phyloP scores from a whole-genome alignment of 2,329 filamentous ascomycete species.

The Calonectria pauciramosa region DNA sequence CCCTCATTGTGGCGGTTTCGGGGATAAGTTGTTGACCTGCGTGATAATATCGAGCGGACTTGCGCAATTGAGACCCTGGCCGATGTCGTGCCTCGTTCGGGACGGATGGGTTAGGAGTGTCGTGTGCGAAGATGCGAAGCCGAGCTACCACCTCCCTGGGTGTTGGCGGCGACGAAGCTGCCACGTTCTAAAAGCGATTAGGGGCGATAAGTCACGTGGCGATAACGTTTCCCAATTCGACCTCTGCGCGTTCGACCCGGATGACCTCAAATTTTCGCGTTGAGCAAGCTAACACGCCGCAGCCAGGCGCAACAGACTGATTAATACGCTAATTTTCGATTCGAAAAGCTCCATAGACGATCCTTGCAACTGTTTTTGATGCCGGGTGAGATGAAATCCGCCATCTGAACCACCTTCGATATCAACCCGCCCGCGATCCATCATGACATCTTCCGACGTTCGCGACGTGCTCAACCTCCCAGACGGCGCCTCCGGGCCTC shows the following conservation, averaged over 20 bases:
- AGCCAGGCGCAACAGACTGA: constrained; percentile 15
- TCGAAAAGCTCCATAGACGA: background rate
- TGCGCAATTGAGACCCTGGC: constrained; percentile 35
- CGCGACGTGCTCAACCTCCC: constrained; percentile 90
- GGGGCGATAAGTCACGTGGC: constrained; percentile 54
- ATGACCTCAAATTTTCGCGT: constrained; percentile 31
- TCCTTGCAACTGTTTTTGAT: constrained; percentile 25
- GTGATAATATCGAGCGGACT: background rate
- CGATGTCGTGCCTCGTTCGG: constrained; percentile 16
- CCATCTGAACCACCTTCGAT: constrained; percentile 26
- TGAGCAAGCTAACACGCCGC: constrained; percentile 17
- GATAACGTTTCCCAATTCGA: constrained; percentile 31
- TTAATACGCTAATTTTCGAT: background rate
- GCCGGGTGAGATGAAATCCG: constrained; percentile 40
- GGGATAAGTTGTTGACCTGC: background rate
- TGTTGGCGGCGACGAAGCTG: constrained; percentile 56
- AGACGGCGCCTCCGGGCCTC: constrained; percentile 62
- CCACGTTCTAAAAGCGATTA: constrained; percentile 65
- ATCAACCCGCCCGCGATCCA: constrained; percentile 42
- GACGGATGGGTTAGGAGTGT: constrained; percentile 8
- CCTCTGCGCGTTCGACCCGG: constrained; percentile 21
- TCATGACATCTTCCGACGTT: constrained; percentile 83
- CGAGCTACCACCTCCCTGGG: constrained; percentile 31
- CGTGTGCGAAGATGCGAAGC: constrained; percentile 30
- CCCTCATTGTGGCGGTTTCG: constrained; percentile 63